Evolutionary conservation across 306 rosid species (phyloP).

Genomic region (Ochetophila trinervis): DNA sequence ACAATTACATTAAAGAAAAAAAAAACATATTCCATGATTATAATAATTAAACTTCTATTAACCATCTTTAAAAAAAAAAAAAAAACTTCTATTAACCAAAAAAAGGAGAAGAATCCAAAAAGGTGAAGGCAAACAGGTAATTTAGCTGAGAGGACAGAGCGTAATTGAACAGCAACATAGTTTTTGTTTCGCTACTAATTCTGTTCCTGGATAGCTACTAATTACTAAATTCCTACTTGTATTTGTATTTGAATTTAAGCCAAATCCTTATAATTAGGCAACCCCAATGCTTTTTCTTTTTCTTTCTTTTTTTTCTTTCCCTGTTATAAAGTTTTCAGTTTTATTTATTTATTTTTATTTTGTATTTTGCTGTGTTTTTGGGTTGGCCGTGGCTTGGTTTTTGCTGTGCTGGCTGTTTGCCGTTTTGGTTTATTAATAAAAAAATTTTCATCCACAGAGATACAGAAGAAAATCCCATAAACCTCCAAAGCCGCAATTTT

Average conservation of each 20-base stretch:
- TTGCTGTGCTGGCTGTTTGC: background rate
- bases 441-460: too few species aligned
- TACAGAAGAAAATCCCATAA: too few species aligned
- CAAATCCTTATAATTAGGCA: slow-evolving; percentile 9
- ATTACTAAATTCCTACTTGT: background rate
- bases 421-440: background rate
- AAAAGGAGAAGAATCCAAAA: too few species aligned
- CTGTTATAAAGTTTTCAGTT: background rate
- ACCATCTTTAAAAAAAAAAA: too few species aligned
- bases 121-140: slow-evolving; percentile 3
- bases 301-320: background rate
- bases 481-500: too few species aligned
- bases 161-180: background rate
- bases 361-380: background rate
- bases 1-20: too few species aligned
- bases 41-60: too few species aligned
- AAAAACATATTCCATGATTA: too few species aligned
- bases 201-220: background rate
- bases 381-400: background rate
- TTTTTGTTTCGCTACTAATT: background rate
- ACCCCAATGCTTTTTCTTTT: slow-evolving; percentile 28
- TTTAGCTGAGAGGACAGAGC: slow-evolving; percentile 19
- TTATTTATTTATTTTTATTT: background rate
- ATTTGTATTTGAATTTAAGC: background rate
- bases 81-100: too few species aligned